Percentiles rank a stretch among this genome's conserved stretches.
Evolutionary conservation across 352 stramenopile genomes (phyloP).

Genomic region (Globisporangium apiculatum): DNA sequence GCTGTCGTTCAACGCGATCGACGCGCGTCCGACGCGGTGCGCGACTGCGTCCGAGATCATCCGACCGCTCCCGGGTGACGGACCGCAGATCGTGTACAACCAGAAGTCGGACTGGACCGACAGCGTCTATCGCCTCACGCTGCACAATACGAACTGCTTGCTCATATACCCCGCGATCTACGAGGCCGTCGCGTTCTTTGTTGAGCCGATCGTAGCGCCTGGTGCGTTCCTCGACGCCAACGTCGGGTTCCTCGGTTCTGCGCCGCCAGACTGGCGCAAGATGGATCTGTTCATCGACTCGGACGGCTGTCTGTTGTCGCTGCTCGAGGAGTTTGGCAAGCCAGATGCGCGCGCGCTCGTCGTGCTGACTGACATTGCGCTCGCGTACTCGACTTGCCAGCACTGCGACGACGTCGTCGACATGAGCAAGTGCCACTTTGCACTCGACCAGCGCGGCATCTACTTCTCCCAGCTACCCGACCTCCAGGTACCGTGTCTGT

Average conservation of each 20-base stretch:
- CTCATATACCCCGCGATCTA: constrained; percentile 62
- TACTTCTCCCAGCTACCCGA: constrained; percentile 85
- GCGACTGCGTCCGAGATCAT: constrained; percentile 59
- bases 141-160: constrained; percentile 77
- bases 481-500: constrained; percentile 42
- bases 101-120: constrained; percentile 78
- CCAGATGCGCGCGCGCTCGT: constrained; percentile 64
- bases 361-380: constrained; percentile 58
- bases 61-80: constrained; percentile 58
- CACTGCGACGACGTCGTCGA: constrained; percentile 40
- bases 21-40: constrained; percentile 50
- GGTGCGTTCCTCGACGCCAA: constrained; percentile 45
- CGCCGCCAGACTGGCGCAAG: constrained; percentile 68
- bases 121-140: constrained; percentile 49
- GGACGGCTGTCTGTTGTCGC: constrained; percentile 60
- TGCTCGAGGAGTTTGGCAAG: constrained; percentile 79
- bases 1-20: constrained; percentile 49
- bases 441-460: constrained; percentile 69
- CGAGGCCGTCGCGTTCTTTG: constrained; percentile 62
- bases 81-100: constrained; percentile 70
- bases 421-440: constrained; percentile 78
- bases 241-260: constrained; percentile 59
- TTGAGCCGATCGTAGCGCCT: constrained; percentile 35
- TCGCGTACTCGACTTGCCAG: constrained; percentile 62
- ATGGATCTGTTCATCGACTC: constrained; percentile 70